Conservation (phyloP, 202 grass and related monocot genomes). For the Cymbopogon flexuosus region DNA sequence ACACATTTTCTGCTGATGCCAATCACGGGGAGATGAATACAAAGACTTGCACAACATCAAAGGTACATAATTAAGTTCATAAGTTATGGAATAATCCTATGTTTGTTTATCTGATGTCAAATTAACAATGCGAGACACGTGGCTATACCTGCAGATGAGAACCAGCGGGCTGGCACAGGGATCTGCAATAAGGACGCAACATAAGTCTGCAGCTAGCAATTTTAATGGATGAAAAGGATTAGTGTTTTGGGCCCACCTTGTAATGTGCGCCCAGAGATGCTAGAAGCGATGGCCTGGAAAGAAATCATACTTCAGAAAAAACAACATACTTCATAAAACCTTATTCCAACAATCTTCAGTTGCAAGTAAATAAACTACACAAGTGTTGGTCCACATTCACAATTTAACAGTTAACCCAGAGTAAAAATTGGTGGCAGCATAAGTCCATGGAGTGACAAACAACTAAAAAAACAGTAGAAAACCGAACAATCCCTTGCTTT, state of each 20-base stretch:
- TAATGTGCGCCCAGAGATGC: slow-evolving; percentile 30
- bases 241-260: slow-evolving; percentile 35
- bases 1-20: slow-evolving; percentile 5
- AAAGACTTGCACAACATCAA: not conserved
- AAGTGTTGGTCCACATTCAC: not conserved
- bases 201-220: slow-evolving; percentile 22
- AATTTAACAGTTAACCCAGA: not conserved
- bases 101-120: slow-evolving; percentile 13
- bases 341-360: not conserved
- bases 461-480: not conserved
- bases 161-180: slow-evolving; percentile 43
- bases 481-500: not conserved
- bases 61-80: not conserved
- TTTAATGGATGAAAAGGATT: slow-evolving; percentile 3
- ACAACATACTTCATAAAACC: too few species aligned
- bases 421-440: not conserved
- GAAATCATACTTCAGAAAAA: slow-evolving; percentile 14
- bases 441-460: not conserved
- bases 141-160: slow-evolving; percentile 65
- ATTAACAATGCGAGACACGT: slow-evolving; percentile 15
- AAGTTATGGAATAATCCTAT: not conserved
- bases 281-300: slow-evolving; percentile 40
- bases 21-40: not conserved
- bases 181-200: slow-evolving; percentile 47
- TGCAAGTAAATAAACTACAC: not conserved